Evolutionary conservation across 768 basidiomycete species (phyloP), one percentile per base, ranked within the genome.

Genomic region (Pulveroboletus sp.): DNA sequence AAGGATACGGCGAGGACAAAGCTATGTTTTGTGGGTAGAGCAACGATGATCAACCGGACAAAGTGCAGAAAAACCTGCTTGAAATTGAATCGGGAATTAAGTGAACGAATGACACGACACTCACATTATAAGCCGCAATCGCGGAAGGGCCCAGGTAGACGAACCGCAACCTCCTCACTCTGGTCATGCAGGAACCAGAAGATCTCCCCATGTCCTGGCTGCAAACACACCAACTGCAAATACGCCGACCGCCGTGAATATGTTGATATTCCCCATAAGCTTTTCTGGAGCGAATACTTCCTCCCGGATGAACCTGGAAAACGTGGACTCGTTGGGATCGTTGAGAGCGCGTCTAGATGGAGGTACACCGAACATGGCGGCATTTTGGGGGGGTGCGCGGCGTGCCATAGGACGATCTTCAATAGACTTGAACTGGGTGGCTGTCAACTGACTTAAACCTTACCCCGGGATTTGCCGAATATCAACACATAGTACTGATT

Each of bases 221-320:
- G 73, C 81, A 37, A 82, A 66, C 49, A 92, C 82, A 4, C 87
- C 86, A 24, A 79, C 85, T 22, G 81, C 68, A 58, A 91, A 92
- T 52, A 89, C 68, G 6, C 76, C 72, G 7, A 84, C 69, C 17
- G 84, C 84, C 8, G 82, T 80, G 38, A 82, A 58, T 53, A 90
- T 78, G 61, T 76, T 86, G 61, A 89, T 58, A 63, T 91, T 92
- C 50, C 89, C 89, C 12, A 76, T 72, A 14, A 85, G 59, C 66
- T 90, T 89, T 56, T 90, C 86, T 10, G 84, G 83, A 42, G 86
- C 77, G 49, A 77, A 77, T 20, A 90, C 72, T 70, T 90, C 80
- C 42, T 81, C 80, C 47, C 83, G 76, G 53, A 76, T 38, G 61
- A 74, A 71, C 12, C 64, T 75, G 19, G 79, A 77, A 59, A 88